Evolutionary conservation across 2,329 filamentous ascomycete species (phyloP).

Genomic region (Phialophora verrucosa): DNA sequence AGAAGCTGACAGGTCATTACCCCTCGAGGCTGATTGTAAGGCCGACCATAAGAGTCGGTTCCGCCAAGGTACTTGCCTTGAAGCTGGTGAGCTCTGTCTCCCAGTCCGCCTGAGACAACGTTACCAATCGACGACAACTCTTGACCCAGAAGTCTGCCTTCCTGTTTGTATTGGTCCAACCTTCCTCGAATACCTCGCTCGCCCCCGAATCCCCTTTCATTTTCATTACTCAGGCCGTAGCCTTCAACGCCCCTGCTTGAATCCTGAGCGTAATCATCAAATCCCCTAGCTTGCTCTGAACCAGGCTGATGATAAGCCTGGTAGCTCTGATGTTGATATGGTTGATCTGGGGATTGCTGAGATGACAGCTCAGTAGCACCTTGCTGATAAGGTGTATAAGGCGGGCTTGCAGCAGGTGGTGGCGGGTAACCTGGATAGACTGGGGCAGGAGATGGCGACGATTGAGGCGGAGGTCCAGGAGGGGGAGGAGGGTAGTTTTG

Average conservation of each 20-base stretch:
- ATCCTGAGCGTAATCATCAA: slow-evolving; percentile 31
- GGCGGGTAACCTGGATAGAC: slow-evolving; percentile 26
- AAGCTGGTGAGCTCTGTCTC: slow-evolving; percentile 52
- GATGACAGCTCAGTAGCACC: slow-evolving; percentile 29
- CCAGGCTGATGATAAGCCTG: slow-evolving; percentile 29
- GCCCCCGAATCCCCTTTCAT: slow-evolving; percentile 41
- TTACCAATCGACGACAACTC: slow-evolving; percentile 49
- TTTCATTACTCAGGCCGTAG: slow-evolving; percentile 44
- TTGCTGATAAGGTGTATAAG: slow-evolving; percentile 31
- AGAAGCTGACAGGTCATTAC: slow-evolving; percentile 47
- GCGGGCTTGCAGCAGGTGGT: slow-evolving; percentile 10
- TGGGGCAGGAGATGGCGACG: slow-evolving; percentile 16
- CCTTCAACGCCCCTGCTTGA: slow-evolving; percentile 42
- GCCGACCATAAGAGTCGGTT: slow-evolving; percentile 33
- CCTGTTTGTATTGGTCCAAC: slow-evolving; percentile 42
- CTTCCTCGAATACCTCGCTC: slow-evolving; percentile 45
- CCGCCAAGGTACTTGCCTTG: slow-evolving; percentile 35
- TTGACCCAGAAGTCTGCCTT: slow-evolving; percentile 42
- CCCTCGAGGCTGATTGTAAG: slow-evolving; percentile 29
- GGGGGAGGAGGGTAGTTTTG: slow-evolving; percentile 34
- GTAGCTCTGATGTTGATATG: slow-evolving; percentile 33
- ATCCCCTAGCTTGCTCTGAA: slow-evolving; percentile 29
- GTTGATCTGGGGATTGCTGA: slow-evolving; percentile 27
- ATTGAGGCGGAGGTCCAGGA: slow-evolving; percentile 30
- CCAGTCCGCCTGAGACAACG: slow-evolving; percentile 48